Percentiles rank a stretch among this genome's conserved stretches.
phyloP scores from a whole-genome alignment of 83 land plant genomes.

The Thuja plicata region DNA sequence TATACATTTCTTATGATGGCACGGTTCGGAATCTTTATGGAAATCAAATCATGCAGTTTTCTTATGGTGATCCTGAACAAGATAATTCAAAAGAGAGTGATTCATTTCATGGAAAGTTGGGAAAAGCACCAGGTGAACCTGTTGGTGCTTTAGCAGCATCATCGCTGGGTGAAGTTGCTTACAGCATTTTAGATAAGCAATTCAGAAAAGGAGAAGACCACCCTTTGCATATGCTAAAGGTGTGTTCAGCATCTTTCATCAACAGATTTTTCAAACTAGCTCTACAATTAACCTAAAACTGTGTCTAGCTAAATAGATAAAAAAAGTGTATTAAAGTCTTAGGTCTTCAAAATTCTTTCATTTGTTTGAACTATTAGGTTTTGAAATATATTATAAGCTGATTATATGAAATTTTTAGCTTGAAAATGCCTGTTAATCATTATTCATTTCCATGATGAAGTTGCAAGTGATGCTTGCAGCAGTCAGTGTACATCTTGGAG shows the following conservation, averaged over 20 bases:
- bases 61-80: conserved; percentile 35
- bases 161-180: conserved; percentile 62
- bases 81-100: background rate
- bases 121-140: conserved; percentile 43
- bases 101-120: background rate
- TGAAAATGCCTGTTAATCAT: background rate
- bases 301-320: background rate
- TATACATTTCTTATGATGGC: conserved; percentile 77
- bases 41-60: conserved; percentile 70
- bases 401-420: background rate
- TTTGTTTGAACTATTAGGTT: background rate
- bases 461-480: background rate
- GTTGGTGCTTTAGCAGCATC: conserved; percentile 61
- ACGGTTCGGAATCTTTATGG: conserved; percentile 77
- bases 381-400: background rate
- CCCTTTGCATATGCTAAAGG: conserved; percentile 3
- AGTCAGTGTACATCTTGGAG: background rate
- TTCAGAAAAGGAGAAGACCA: conserved; percentile 16
- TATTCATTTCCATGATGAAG: background rate
- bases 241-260: background rate
- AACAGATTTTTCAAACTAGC: background rate
- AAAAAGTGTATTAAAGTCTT: background rate
- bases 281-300: background rate
- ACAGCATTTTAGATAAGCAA: conserved; percentile 64
- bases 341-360: background rate